phyloP scores from a whole-genome alignment of 1,139 yeast species.

The Diutina mesorugosa region DNA sequence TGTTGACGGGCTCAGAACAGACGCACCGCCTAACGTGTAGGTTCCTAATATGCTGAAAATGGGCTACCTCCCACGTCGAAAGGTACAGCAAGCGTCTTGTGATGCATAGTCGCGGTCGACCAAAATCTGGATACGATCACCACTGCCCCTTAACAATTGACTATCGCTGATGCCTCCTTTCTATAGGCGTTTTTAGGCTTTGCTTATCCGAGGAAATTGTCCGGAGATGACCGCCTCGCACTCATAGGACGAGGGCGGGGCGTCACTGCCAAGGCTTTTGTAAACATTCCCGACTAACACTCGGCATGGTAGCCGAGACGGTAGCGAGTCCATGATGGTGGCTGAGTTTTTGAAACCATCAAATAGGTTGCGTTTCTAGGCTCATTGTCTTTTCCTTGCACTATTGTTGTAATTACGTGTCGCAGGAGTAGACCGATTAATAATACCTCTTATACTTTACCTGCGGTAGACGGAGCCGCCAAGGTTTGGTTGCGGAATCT shows the following conservation, averaged over 20 bases:
- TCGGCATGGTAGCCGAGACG: background rate
- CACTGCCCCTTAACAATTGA: too few relatives aligned
- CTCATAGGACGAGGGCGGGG: background rate
- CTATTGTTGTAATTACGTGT: background rate
- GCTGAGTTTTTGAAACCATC: too few relatives aligned
- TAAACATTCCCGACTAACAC: background rate
- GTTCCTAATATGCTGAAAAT: too few relatives aligned
- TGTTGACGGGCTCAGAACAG: background rate
- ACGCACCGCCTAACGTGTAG: background rate
- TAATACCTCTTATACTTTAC: too few relatives aligned
- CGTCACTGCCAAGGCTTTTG: background rate
- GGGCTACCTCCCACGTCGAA: background rate
- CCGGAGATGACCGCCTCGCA: background rate
- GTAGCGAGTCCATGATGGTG: background rate
- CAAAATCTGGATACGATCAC: background rate
- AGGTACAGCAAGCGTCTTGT: background rate
- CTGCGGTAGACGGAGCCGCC: background rate
- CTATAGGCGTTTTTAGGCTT: background rate
- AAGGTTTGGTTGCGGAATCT: background rate
- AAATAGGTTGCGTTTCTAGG: background rate
- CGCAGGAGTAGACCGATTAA: background rate
- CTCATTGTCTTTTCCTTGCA: background rate
- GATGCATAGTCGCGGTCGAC: background rate
- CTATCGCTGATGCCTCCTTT: too few relatives aligned
- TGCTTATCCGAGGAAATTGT: background rate